Evolutionary conservation across 768 basidiomycete species (phyloP).

Genomic region (Boletus patriciae): DNA sequence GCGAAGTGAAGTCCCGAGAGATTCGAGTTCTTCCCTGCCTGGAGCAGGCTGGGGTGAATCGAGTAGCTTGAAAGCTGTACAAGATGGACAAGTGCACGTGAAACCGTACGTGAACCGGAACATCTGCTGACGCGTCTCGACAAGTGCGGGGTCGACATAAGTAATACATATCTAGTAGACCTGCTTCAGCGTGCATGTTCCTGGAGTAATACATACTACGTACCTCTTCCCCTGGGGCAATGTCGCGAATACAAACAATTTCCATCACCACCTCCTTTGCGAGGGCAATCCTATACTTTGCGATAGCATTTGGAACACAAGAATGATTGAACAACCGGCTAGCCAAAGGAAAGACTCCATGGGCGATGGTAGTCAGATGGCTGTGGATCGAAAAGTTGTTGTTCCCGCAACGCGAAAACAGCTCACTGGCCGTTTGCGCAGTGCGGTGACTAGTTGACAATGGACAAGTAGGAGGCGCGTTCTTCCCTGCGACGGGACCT

Average conservation of each 20-base stretch:
- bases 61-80: conserved; percentile 43
- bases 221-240: conserved; percentile 66
- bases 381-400: conserved; percentile 82
- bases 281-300: conserved; percentile 52
- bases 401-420: conserved; percentile 69
- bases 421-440: conserved; percentile 17
- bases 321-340: conserved; percentile 86
- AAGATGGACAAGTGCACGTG: conserved; percentile 59
- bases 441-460: conserved; percentile 28
- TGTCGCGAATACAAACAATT: conserved; percentile 60
- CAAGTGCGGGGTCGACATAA: conserved; percentile 75
- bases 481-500: conserved; percentile 30
- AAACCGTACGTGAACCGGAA: conserved; percentile 68
- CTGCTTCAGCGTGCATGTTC: background rate
- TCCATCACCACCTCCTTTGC: conserved; percentile 53
- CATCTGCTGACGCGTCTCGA: conserved; percentile 58
- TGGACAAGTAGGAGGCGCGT: conserved; percentile 37
- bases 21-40: conserved; percentile 15
- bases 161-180: conserved; percentile 63
- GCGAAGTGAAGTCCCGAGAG: conserved; percentile 37
- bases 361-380: conserved; percentile 65
- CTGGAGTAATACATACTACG: background rate
- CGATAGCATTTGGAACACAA: conserved; percentile 70
- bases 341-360: conserved; percentile 75
- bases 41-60: conserved; percentile 42